These are phyloP conservation scores for Leishmania guyanensis DNA, from an alignment of 208 protist genomes.

Conservation along the genomic window DNA sequence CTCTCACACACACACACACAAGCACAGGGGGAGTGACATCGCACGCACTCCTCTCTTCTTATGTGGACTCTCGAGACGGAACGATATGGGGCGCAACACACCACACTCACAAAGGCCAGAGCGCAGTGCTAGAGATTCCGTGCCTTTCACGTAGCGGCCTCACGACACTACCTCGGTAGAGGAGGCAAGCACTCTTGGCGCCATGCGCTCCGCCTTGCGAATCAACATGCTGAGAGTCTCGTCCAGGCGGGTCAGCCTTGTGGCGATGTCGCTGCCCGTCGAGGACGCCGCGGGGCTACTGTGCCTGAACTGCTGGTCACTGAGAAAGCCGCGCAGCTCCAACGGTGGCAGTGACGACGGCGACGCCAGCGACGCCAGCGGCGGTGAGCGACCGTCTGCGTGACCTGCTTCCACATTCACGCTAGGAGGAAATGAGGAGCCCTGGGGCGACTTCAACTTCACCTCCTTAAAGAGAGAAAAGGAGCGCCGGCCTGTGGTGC, in stretches of 20 bases:
- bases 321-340: constrained; percentile 4
- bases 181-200: constrained; percentile 6
- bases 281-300: neutral
- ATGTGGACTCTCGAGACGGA: neutral
- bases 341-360: constrained; percentile 7
- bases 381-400: constrained; percentile 4
- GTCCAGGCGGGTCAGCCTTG: constrained; percentile 28
- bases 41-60: neutral
- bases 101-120: neutral
- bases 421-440: constrained; percentile 3
- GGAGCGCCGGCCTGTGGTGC: constrained; percentile 27
- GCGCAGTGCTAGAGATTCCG: neutral
- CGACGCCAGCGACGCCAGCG: constrained; percentile 17
- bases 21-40: neutral
- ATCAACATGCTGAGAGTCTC: constrained; percentile 34
- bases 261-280: constrained; percentile 15
- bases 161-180: constrained; percentile 33
- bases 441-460: constrained; percentile 37
- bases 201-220: constrained; percentile 36
- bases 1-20: neutral
- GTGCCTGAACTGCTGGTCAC: constrained; percentile 2
- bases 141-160: neutral
- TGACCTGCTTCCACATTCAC: neutral
- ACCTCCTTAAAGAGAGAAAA: constrained; percentile 53
- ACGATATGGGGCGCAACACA: neutral